phyloP scores from a whole-genome alignment of 352 stramenopile species.

The Stramenopiles sp. region DNA sequence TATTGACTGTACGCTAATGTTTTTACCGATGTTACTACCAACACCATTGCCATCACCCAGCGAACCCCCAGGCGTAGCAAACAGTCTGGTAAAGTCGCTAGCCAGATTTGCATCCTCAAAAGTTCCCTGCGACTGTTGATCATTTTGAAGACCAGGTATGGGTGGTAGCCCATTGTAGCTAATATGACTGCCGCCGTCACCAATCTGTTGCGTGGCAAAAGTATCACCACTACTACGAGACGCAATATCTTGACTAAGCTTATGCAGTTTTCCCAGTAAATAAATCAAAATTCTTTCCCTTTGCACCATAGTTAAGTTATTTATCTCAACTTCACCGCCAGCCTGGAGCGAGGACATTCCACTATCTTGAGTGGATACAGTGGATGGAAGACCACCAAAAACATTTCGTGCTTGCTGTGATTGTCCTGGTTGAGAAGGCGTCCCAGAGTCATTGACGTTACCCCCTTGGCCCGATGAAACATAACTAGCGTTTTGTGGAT shows the following conservation, averaged over 20 bases:
- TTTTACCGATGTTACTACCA: not conserved
- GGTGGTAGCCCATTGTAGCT: not conserved
- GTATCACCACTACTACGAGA: not conserved
- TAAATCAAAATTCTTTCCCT: not conserved
- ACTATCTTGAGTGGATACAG: not conserved
- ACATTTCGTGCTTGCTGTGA: too few relatives aligned
- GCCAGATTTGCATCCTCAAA: not conserved
- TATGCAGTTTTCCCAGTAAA: not conserved
- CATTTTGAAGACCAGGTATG: not conserved
- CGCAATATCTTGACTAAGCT: not conserved
- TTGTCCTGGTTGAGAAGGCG: not conserved
- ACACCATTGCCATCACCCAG: not conserved
- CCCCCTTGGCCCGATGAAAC: not conserved
- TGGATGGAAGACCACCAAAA: not conserved
- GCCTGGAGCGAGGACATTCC: not conserved
- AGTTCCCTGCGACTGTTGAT: not conserved
- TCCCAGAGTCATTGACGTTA: not conserved
- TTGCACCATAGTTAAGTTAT: not conserved
- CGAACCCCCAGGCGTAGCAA: not conserved
- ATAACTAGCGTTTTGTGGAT: not conserved
- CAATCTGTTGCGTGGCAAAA: not conserved
- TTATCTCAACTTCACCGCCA: not conserved
- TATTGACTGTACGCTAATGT: not conserved
- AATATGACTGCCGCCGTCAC: not conserved
- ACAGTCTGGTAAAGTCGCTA: not conserved